Percentiles rank a stretch among this genome's conserved stretches.
These are phyloP conservation scores for Abrus pulchellus DNA, from an alignment of 306 rosid species.

Conservation along the genomic window DNA sequence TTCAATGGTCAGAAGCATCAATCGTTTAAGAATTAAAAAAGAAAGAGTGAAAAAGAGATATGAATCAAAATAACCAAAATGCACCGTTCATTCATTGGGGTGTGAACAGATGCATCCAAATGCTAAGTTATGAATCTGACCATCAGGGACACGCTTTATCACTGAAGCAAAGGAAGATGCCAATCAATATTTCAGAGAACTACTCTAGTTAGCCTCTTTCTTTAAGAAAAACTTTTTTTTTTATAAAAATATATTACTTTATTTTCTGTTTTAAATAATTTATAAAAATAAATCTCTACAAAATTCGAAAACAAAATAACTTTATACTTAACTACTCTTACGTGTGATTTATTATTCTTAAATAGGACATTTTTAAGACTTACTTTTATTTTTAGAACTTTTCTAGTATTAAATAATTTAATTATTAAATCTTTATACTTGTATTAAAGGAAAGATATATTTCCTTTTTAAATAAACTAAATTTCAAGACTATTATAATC, in stretches of 20 bases:
- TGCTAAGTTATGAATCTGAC: slow-evolving; percentile 6
- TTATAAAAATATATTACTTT: not conserved
- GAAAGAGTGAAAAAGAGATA: not conserved
- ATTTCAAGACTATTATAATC: no score
- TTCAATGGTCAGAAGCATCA: slow-evolving; percentile 1
- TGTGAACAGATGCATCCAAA: not conserved
- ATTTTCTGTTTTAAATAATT: not conserved
- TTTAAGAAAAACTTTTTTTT: not conserved
- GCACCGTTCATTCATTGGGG: not conserved
- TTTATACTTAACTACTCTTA: no score
- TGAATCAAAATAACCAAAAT: slow-evolving; percentile 4
- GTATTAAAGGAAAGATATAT: no score
- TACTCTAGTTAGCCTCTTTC: not conserved
- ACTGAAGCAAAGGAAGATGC: slow-evolving; percentile 22
- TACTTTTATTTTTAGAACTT: no score
- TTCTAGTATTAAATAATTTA: no score
- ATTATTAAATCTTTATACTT: no score
- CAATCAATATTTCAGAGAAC: not conserved
- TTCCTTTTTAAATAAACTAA: no score
- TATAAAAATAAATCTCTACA: not conserved
- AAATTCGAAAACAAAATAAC: not conserved
- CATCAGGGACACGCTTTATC: not conserved
- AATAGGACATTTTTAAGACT: no score
- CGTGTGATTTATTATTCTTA: no score
- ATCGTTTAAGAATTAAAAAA: not conserved